Conservation (phyloP, 768 basidiomycete genomes). For the Lactifluus pinguis region DNA sequence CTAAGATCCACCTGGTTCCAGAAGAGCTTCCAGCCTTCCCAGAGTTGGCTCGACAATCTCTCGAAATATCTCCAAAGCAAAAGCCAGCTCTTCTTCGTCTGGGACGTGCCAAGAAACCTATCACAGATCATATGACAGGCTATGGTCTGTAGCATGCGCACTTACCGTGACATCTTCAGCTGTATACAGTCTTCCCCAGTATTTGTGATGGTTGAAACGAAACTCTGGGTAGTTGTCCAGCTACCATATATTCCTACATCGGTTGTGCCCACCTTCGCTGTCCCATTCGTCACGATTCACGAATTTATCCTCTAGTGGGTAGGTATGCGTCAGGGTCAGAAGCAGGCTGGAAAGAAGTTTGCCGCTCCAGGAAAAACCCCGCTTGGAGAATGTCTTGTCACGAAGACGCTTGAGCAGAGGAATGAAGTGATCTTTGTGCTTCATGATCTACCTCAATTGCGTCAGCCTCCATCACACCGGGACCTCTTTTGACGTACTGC, state of each 20-base stretch:
- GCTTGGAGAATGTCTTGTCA: slow-evolving; percentile 66
- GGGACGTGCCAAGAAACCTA: slow-evolving; percentile 79
- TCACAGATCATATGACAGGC: not conserved
- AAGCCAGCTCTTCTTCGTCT: slow-evolving; percentile 56
- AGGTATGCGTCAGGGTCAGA: slow-evolving; percentile 69
- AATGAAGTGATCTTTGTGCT: slow-evolving; percentile 53
- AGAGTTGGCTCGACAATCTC: slow-evolving; percentile 60
- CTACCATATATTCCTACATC: not conserved
- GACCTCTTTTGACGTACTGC: slow-evolving; percentile 35
- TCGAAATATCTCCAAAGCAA: slow-evolving; percentile 59
- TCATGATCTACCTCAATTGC: slow-evolving; percentile 41
- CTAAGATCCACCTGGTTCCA: slow-evolving; percentile 39
- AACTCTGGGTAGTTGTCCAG: slow-evolving; percentile 41
- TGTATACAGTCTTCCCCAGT: slow-evolving; percentile 75
- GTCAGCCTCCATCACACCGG: not conserved
- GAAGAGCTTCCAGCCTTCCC: slow-evolving; percentile 42
- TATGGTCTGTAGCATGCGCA: not conserved
- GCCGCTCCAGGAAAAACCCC: slow-evolving; percentile 75
- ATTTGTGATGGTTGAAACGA: slow-evolving; percentile 53
- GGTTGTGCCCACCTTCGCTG: slow-evolving; percentile 44
- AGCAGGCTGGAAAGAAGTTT: slow-evolving; percentile 66
- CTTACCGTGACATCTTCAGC: slow-evolving; percentile 60
- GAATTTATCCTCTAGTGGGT: slow-evolving; percentile 73
- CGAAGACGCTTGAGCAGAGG: slow-evolving; percentile 54
- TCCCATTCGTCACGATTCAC: slow-evolving; percentile 72